A percentile compares a stretch with the other conserved stretches of the same genome.
These are phyloP conservation scores for Vitis riparia DNA, from an alignment of 164 flowering plant species.

Conservation along the genomic window DNA sequence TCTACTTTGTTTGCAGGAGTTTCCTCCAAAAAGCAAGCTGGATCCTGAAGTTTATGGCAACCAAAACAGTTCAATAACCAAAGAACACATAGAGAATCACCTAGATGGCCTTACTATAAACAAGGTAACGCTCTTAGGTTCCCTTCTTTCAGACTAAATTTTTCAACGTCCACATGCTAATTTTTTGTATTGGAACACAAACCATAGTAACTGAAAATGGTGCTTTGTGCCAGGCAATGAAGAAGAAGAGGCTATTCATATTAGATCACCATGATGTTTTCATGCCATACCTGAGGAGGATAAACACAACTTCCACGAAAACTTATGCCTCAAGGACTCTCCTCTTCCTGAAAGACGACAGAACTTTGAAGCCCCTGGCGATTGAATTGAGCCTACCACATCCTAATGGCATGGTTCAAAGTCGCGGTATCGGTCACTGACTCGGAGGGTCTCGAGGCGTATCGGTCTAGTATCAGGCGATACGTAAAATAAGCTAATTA, in stretches of 20 bases:
- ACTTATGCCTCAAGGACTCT: constrained; percentile 52
- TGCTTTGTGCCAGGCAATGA: constrained; percentile 33
- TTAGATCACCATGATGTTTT: constrained; percentile 51
- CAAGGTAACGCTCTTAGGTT: constrained; percentile 32
- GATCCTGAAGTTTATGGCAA: constrained; percentile 40
- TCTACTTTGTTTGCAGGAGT: constrained; percentile 38
- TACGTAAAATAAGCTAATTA: too few relatives aligned
- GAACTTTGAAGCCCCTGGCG: constrained; percentile 56
- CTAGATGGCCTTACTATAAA: constrained; percentile 38
- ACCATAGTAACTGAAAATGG: neutral
- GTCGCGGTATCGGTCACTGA: constrained; percentile 23
- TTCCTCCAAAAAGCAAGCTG: constrained; percentile 57
- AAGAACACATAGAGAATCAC: constrained; percentile 28
- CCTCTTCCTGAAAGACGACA: constrained; percentile 51
- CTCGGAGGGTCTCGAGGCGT: too few relatives aligned
- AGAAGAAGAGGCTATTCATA: constrained; percentile 39
- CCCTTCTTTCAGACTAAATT: neutral
- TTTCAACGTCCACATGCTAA: too few relatives aligned
- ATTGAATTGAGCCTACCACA: constrained; percentile 68
- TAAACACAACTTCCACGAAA: constrained; percentile 51
- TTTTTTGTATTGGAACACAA: too few relatives aligned
- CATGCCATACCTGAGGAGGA: constrained; percentile 55
- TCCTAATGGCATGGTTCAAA: constrained; percentile 40
- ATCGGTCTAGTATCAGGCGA: constrained; percentile 15
- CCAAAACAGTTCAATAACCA: constrained; percentile 44